Evolutionary conservation across 768 basidiomycete genomes (phyloP), one percentile per base, ranked within the genome.

Genomic region (Pulveroboletus sp.): DNA sequence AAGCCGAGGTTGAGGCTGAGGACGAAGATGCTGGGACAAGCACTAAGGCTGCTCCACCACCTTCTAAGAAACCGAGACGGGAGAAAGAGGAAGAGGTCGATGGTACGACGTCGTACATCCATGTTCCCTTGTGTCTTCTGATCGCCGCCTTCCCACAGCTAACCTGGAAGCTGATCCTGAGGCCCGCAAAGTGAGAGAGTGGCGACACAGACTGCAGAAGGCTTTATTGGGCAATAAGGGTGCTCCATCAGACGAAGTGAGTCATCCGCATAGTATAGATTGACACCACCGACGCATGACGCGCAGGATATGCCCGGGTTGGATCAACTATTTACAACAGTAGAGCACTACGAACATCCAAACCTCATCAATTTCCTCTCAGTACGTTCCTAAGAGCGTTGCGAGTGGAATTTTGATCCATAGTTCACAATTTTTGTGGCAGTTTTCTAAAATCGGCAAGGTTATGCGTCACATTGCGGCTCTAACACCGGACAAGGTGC

Each of bases 161-260:
- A 73, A 73, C 45, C 55, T 82, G 47, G 68, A 72, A 37, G 71
- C 66, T 43, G 83, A 87, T 65, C 76, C 76, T 2, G 85, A 86
- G 53, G 86, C 82, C 21, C 60, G 72, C 47, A 84, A 85, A 66
- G 91, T 94, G 59, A 84, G 88, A 62, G 87, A 89, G 50, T 95
- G 93, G 93, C 77, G 94, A 57, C 92, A 95, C 67, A 87, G 82
- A 67, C 77, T 96, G 3, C 93, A 97, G 70, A 88, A 92, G 67
- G 87, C 82, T 0, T 87, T 93, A 73, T 64, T 94, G 46, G 82
- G 83, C 57, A 78, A 71, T 56, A 85, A 85, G 68, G 70, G 71
- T 6, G 55, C 74, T 8, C 85, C 89, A 5, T 83, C 81, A 58
- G 78, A 79, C 9, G 82, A 83, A 56, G 87, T 89, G 57, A 46